Evolutionary conservation across 495 filamentous ascomycete species (phyloP), one percentile per base, ranked within the genome.

Genomic region (Penicillium canariense): DNA sequence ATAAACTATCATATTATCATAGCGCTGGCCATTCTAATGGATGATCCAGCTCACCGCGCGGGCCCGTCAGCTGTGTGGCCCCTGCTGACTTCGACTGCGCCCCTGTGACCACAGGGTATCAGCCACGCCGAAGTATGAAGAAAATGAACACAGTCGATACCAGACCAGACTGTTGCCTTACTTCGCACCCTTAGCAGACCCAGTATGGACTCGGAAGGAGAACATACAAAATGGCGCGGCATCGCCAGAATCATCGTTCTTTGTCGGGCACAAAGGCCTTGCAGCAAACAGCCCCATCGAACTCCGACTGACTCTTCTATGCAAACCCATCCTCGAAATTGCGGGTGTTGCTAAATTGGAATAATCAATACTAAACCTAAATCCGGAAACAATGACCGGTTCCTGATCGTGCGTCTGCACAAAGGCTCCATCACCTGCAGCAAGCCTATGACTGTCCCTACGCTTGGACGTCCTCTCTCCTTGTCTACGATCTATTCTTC

Each of bases 401-500:
- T n/a, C 43, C 26, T 46, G 43, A 48, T 44, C 25, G 30, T 48
- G 44, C 14, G 26, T 12, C 42, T 15, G 18, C 42, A 23, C 32
- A 50, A 49, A 14, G 3, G 35, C 51, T n/a, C 25, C 30, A 63
- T 63, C 61, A 60, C 42, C 61, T 61, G 69, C 60, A 44, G 52
- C 56, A 55, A 52, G 54, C 63, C 50, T 59, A 68, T 72, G 67
- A 71, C 68, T 48, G n/a, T 50, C 39, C 52, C 52, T 58, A 69
- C 61, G 57, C 43, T 14, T 30, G 60, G 59, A 30, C 47, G 18
- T 12, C 38, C 22, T 17, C 12, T 22, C 3, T 25, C 20, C 25
- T 25, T 42, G 38, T 25, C 17, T 42, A 25, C 25, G 22, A 23
- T 42, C 38, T 42, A 25, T 46, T 20, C 42, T 28, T 18, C 25